Evolutionary conservation across 1,284 basidiomycete species (phyloP).

Genomic region (Naganishia cerealis): DNA sequence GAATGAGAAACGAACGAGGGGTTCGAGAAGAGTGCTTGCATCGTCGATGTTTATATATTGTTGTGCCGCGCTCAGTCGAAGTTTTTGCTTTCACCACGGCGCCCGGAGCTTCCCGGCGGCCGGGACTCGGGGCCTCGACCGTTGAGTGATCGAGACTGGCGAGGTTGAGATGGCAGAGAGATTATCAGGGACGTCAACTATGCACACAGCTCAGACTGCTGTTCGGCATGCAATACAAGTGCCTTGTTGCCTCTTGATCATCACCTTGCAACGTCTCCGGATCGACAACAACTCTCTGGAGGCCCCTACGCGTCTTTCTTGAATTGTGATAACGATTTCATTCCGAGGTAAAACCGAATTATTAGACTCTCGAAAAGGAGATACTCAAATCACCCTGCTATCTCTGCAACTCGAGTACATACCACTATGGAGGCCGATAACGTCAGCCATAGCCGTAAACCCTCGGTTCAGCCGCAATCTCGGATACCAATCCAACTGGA

Average conservation of each 20-base stretch:
- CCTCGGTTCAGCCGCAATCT: not conserved
- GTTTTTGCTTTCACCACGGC: not conserved
- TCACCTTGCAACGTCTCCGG: too few relatives aligned
- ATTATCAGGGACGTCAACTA: too few relatives aligned
- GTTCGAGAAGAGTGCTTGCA: not conserved
- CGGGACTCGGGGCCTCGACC: too few relatives aligned
- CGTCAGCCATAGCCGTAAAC: not conserved
- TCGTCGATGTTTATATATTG: not conserved
- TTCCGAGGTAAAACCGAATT: too few relatives aligned
- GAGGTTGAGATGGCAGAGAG: too few relatives aligned
- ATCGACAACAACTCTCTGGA: too few relatives aligned
- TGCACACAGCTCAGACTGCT: too few relatives aligned
- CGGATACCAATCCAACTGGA: not conserved
- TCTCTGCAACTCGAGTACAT: not conserved
- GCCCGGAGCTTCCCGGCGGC: not conserved
- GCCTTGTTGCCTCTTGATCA: too few relatives aligned
- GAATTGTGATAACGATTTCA: too few relatives aligned
- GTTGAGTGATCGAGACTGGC: too few relatives aligned
- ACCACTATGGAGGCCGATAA: not conserved
- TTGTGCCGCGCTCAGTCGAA: not conserved
- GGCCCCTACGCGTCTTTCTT: too few relatives aligned
- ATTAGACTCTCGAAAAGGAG: not conserved
- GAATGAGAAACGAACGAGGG: constrained; percentile 11
- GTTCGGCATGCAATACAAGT: too few relatives aligned
- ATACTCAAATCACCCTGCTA: not conserved